Evolutionary conservation across 2,329 filamentous ascomycete species (phyloP).

Genomic region (Xylariaceae sp.): DNA sequence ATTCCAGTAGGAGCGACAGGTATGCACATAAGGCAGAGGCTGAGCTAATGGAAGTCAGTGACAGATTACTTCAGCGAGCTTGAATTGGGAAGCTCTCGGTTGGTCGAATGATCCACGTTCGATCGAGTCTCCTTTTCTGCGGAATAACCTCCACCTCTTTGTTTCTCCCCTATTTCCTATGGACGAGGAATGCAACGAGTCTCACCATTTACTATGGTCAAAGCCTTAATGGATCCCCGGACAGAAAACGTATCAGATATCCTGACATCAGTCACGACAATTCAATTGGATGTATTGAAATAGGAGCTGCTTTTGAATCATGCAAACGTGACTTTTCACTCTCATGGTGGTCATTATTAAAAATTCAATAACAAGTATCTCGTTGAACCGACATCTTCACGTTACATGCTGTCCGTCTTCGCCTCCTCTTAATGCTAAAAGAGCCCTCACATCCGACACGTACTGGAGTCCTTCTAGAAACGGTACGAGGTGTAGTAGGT

Average conservation of each 20-base stretch:
- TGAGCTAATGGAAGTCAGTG: background rate
- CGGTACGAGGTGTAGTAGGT: constrained; percentile 86
- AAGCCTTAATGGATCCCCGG: background rate
- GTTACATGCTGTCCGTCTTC: constrained; percentile 59
- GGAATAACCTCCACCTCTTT: background rate
- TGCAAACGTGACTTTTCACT: constrained; percentile 2
- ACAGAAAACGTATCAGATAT: background rate
- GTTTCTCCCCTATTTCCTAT: background rate
- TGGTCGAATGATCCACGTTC: background rate
- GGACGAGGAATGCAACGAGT: background rate
- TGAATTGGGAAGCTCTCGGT: background rate
- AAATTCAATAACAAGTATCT: constrained; percentile 17
- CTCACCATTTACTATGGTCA: background rate
- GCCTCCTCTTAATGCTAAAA: constrained; percentile 82
- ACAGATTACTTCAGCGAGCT: background rate
- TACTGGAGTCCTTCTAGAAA: constrained; percentile 93
- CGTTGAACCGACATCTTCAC: constrained; percentile 7
- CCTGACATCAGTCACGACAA: background rate
- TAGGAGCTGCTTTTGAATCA: background rate
- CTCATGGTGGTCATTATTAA: constrained; percentile 12
- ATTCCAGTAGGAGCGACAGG: background rate
- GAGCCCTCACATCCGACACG: constrained; percentile 87
- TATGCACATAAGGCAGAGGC: background rate
- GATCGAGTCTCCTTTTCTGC: background rate
- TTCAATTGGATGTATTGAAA: background rate